Evolutionary conservation across 768 basidiomycete genomes (phyloP), one percentile per base, ranked within the genome.

Genomic region (Auricularia cornea): DNA sequence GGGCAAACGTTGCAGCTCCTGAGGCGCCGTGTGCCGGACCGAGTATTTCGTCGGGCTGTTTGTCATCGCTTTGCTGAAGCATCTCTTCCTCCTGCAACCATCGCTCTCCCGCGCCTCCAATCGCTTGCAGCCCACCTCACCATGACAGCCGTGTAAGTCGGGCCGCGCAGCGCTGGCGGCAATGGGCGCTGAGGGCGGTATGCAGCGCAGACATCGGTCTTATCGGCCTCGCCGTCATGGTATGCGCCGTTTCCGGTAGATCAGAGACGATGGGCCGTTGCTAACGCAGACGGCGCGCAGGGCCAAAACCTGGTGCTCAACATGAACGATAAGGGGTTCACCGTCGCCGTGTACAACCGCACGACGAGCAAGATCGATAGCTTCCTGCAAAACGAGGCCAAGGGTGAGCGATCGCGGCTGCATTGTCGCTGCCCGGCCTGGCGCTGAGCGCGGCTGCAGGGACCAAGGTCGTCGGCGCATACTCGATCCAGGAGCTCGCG

Each of bases 321-420:
- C 82, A 98, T 97, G 92, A 97, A 97, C 76, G 97, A 99, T 83
- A 99, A 99, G 79, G 97, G 97, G 60, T 99, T 94, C 81, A 94
- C 80, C 67, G 97, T 99, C 70, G 89, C 94, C 68, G 94, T 92
- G 14, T 99, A 90, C 80, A 99, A 99, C 84, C 90, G 97, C 70
- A 98, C 97, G 51, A 90, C 88, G 66, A 87, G 85, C 79, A 99
- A 99, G 77, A 94, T 99, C 71, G 95, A 98, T 75, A 73, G 83
- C 73, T 99, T 99, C 85, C 86, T 99, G 66, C 88, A 83, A 66
- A 94, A 98, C 75, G 93, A 98, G 79, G 97, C 97, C 68, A 99
- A 98, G 84, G 97, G 96, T 94, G 71, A 66, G 79, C 73, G 63
- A 70, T 62, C 63, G 60, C 62, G 78, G 78, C 67, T 70, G 70